Percentiles rank a stretch among this genome's conserved stretches.
These are phyloP conservation scores for Zygnema cylindricum DNA, from an alignment of 139 green algal genomes.

Conservation along the genomic window DNA sequence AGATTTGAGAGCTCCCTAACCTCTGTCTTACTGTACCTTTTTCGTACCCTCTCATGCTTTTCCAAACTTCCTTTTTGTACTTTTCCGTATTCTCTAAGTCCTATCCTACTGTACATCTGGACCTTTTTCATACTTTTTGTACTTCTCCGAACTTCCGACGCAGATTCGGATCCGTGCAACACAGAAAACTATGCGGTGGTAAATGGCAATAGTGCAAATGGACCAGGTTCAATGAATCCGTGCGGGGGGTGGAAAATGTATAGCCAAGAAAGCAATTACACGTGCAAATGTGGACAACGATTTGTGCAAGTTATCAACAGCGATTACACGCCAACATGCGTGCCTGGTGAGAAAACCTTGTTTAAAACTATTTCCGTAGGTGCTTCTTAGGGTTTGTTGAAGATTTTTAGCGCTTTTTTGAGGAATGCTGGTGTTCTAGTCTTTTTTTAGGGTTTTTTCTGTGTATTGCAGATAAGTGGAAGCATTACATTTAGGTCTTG, in stretches of 20 bases:
- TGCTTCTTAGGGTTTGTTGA: no score
- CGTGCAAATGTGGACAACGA: slow-evolving; percentile 1
- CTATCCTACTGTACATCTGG: not conserved
- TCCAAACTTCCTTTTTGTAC: not conserved
- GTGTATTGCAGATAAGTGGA: no score
- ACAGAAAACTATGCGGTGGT: not conserved
- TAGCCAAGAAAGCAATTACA: not conserved
- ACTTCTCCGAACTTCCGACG: not conserved
- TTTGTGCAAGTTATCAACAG: slow-evolving; percentile 32
- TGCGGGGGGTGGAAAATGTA: slow-evolving; percentile 1
- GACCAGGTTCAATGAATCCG: slow-evolving; percentile 10
- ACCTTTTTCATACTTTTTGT: not conserved
- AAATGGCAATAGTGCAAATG: not conserved
- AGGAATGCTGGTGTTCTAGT: no score
- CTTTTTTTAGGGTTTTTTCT: no score
- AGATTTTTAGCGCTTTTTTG: no score
- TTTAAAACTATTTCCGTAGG: no score
- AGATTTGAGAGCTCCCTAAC: not conserved
- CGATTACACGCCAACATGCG: slow-evolving; percentile 25
- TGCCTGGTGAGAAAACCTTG: slow-evolving; percentile 24
- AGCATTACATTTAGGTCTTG: no score
- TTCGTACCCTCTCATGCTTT: not conserved
- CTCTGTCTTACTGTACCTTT: not conserved
- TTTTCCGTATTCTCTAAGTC: no score
- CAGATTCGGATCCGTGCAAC: slow-evolving; percentile 1